A percentile compares a stretch with the other conserved stretches of the same genome.
These are phyloP conservation scores for Danielozyma ontarioensis DNA, from an alignment of 805 yeast species.

Conservation along the genomic window DNA sequence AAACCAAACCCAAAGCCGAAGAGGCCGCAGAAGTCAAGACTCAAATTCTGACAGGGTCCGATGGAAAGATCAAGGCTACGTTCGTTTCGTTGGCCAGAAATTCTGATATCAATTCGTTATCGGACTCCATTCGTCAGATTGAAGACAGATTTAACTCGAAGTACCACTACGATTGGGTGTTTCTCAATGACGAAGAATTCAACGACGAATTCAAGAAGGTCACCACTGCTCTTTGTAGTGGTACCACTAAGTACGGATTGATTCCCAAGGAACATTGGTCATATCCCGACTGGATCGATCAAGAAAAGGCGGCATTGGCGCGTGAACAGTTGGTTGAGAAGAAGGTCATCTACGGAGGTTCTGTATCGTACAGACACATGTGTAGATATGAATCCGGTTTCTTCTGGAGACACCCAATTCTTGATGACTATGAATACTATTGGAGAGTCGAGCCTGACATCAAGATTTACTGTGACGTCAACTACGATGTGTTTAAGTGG, in stretches of 20 bases:
- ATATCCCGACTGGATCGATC: conserved; percentile 79
- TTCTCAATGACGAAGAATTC: conserved; percentile 83
- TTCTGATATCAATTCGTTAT: conserved; percentile 57
- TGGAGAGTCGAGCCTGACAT: conserved; percentile 95
- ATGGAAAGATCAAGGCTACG: conserved; percentile 59
- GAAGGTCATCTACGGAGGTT: conserved; percentile 67
- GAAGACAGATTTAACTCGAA: conserved; percentile 86
- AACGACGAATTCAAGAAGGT: conserved; percentile 71
- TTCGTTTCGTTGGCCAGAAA: conserved; percentile 79
- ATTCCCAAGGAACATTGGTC: conserved; percentile 88
- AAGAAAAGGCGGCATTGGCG: conserved; percentile 58
- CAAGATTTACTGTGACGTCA: conserved; percentile 75
- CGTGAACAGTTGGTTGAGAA: conserved; percentile 53
- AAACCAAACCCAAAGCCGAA: neutral
- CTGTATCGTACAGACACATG: conserved; percentile 84
- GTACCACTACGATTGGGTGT: conserved; percentile 91
- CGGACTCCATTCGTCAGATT: conserved; percentile 64
- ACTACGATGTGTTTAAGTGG: conserved; percentile 80
- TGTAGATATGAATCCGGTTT: conserved; percentile 89
- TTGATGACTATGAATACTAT: conserved; percentile 80
- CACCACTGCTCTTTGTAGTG: conserved; percentile 67
- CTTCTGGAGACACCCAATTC: conserved; percentile 71
- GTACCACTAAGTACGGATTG: conserved; percentile 69
- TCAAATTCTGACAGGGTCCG: conserved; percentile 3
- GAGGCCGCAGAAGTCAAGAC: conserved; percentile 6